Base-by-base conservation (phyloP, 2,329 filamentous ascomycete genomes). In the Colletotrichum noveboracense region DNA sequence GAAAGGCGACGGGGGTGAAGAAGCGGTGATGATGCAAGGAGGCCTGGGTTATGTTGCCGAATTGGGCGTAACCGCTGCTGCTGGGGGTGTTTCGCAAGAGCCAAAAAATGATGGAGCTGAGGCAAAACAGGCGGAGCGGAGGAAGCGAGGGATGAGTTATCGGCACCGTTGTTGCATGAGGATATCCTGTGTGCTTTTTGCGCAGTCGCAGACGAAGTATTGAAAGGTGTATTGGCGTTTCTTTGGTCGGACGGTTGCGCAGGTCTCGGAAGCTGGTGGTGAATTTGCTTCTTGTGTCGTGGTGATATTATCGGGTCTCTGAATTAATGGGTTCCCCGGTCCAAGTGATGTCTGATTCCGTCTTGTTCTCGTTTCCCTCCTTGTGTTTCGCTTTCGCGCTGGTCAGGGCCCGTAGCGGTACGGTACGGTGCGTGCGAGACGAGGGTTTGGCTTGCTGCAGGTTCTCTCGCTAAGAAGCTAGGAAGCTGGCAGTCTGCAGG, bases 41-140 rank as follows among this genome's bases (percentile, higher is more conserved):
- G 79, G 68, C 73, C 75, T 77, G 56, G 73, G 73, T 76, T 43
- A 79, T 77, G 78, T 72, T 81, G 82, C 82, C 82, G 79, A 82
- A 81, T 80, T 80, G 82, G 70, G 81, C 78, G 80, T 82, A 79
- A 80, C 84, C 84, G 84, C 82, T 83, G 82, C 79, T 82, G 80
- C 80, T 77, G 67, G 66, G 75, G 69, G 38, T 81, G 81, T 82
- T 80, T 83, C 79, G 82, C 79, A 77, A 77, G 76, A 76, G 78
- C 73, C 76, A 77, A 26, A 65, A 36, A 34, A 67, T 48, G 32
- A 64, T 21, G 21, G 43, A 68, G 79, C 78, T 80, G 76, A 72
- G 38, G 70, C 68, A 75, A 74, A 76, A 80, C 78, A 76, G 77
- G 71, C 79, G 78, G 81, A 79, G 52, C 52, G 36, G 66, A 66